Base-by-base conservation (phyloP, 2,329 filamentous ascomycete genomes). In the Pyrenophora graminea region DNA sequence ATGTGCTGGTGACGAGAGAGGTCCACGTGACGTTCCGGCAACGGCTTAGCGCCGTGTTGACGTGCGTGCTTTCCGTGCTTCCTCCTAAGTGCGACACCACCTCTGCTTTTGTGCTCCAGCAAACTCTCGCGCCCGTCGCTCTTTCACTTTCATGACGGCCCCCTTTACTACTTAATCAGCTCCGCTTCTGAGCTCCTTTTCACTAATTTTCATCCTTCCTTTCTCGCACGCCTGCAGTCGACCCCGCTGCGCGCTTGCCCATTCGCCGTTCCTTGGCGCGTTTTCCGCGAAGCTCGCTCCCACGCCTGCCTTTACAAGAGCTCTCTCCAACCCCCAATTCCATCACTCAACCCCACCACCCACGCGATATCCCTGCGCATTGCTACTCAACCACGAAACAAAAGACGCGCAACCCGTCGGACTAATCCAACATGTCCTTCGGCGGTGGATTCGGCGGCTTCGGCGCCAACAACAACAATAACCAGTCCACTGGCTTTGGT, bases 381-480 rank as follows among this genome's bases (percentile, higher is more conserved):
- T 55, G 57, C 51, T 56, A 64, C 49, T 18, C 52, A 46, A 39
- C 48, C 48, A 56, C 57, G 13, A 39, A 50, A 17, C 45, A 21
- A 23, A 27, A 61, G 59, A 56, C 66, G 66, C 64, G 56, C 58
- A 54, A 55, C 49, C 53, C 53, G 53, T 56, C 52, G 63, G 61
- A 55, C 64, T 58, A 32, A 30, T 39, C 46, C 58, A 70, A 51
- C 39, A 71, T 73, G 69, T 70, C 69, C 50, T 88, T 88, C 61
- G 84, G 83, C 73, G 61, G 75, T 53, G 68, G 64, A 48, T 71
- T 70, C 48, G 68, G 66, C 59, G 77, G 77, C 64, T 80, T 79
- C 64, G 77, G 77, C 59, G 68, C 74, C 44, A 74, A 67, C 54
- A 68, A 68, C 53, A 60, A 59, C 43, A 45, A 39, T 42, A 70